phyloP scores from a whole-genome alignment of 257 asterid species.

The Nicotiana otophora region DNA sequence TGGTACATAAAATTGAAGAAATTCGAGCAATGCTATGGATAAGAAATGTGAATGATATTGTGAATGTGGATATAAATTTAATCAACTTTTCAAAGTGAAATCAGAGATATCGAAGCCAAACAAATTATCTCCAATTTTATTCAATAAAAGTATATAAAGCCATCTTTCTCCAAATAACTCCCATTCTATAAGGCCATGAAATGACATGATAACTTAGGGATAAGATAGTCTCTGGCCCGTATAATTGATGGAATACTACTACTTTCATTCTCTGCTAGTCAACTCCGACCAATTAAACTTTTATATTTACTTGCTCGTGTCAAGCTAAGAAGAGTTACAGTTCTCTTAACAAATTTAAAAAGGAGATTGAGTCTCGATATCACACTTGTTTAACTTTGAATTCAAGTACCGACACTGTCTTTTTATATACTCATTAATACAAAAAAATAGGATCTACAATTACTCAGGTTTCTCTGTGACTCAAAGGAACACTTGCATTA shows the following conservation, averaged over 20 bases:
- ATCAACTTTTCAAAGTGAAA: neutral
- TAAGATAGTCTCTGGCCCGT: neutral
- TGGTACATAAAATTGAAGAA: neutral
- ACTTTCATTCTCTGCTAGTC: neutral
- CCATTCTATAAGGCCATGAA: neutral
- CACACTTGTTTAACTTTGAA: neutral
- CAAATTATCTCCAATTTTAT: neutral
- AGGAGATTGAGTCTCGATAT: neutral
- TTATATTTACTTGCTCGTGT: neutral
- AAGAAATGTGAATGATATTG: neutral
- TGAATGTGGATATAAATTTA: neutral
- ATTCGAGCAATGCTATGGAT: neutral
- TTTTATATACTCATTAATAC: neutral
- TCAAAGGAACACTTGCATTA: conserved; percentile 5
- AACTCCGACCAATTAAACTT: neutral
- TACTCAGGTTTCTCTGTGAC: neutral
- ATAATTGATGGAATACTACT: neutral
- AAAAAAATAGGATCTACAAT: neutral
- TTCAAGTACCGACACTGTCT: neutral
- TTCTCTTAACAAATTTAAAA: neutral
- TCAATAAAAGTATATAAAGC: neutral
- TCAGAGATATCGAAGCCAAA: neutral
- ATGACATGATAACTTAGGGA: neutral
- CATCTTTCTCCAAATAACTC: neutral
- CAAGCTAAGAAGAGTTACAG: neutral